phyloP scores from a whole-genome alignment of 176 grass and related monocot genomes.

The Oryza punctata region DNA sequence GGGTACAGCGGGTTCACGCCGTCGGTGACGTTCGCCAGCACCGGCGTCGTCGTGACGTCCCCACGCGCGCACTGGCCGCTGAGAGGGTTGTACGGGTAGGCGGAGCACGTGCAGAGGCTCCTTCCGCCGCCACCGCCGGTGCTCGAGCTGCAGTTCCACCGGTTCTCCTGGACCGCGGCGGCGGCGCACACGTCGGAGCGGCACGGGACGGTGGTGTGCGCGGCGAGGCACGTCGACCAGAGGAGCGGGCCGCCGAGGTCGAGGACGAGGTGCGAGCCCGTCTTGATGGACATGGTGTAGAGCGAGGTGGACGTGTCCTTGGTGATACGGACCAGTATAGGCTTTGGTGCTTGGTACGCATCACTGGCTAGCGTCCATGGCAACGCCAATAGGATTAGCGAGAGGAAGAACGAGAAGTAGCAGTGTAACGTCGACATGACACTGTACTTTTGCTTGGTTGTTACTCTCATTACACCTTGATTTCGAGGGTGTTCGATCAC shows the following conservation, averaged over 20 bases:
- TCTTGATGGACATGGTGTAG: conserved; percentile 38
- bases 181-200: neutral
- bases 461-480: no score
- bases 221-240: conserved; percentile 33
- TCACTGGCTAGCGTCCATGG: no score
- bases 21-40: conserved; percentile 42
- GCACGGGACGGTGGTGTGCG: conserved; percentile 22
- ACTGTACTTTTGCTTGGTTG: no score
- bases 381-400: no score
- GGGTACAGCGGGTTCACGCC: conserved; percentile 45
- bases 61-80: neutral
- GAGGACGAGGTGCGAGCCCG: conserved; percentile 13
- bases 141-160: neutral
- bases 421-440: no score
- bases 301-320: conserved; percentile 30
- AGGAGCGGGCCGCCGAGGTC: conserved; percentile 31
- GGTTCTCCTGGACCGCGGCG: neutral
- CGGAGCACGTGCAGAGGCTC: conserved; percentile 19
- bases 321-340: conserved; percentile 1
- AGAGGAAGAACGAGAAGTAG: no score
- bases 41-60: conserved; percentile 32
- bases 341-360: neutral
- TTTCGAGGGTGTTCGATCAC: no score
- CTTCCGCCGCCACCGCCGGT: no score
- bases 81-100: conserved; percentile 29